Conservation (phyloP, 2,329 filamentous ascomycete genomes). For the Fusarium secorum region DNA sequence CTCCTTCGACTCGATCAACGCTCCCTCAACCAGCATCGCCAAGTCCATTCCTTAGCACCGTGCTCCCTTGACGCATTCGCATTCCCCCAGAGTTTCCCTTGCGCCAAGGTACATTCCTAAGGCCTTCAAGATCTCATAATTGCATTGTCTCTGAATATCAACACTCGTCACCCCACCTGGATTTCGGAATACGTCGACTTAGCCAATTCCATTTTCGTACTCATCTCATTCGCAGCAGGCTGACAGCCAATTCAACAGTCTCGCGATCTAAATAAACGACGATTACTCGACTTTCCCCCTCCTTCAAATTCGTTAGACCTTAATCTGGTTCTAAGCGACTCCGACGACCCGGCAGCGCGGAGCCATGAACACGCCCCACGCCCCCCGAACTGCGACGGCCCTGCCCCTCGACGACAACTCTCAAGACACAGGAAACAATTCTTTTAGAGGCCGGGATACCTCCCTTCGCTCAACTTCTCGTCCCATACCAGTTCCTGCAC, state of each 20-base stretch:
- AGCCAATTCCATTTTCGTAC: conserved; percentile 14
- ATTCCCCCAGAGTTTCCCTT: conserved; percentile 15
- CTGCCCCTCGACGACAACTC: conserved; percentile 37
- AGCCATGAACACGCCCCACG: conserved; percentile 46
- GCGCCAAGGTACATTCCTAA: conserved; percentile 31
- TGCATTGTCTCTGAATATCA: not conserved
- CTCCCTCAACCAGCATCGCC: conserved; percentile 23
- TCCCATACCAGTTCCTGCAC: conserved; percentile 33
- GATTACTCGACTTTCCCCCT: conserved; percentile 5
- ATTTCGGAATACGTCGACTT: not conserved
- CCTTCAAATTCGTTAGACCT: conserved; percentile 19
- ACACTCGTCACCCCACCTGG: conserved; percentile 32
- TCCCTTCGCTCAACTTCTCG: conserved; percentile 31
- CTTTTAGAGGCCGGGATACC: conserved; percentile 32
- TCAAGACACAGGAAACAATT: conserved; percentile 18
- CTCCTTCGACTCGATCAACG: conserved; percentile 21
- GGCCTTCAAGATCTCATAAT: not conserved
- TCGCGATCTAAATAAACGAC: conserved; percentile 7
- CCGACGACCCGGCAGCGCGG: conserved; percentile 35
- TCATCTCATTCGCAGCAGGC: conserved; percentile 7
- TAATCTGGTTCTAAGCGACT: conserved; percentile 30
- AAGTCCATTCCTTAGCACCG: conserved; percentile 19
- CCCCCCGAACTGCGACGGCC: conserved; percentile 40
- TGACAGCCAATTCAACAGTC: conserved; percentile 14
- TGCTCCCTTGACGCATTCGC: conserved; percentile 24